phyloP scores from a whole-genome alignment of 192 early-diverging fungal species.

The Backusella macrospora region DNA sequence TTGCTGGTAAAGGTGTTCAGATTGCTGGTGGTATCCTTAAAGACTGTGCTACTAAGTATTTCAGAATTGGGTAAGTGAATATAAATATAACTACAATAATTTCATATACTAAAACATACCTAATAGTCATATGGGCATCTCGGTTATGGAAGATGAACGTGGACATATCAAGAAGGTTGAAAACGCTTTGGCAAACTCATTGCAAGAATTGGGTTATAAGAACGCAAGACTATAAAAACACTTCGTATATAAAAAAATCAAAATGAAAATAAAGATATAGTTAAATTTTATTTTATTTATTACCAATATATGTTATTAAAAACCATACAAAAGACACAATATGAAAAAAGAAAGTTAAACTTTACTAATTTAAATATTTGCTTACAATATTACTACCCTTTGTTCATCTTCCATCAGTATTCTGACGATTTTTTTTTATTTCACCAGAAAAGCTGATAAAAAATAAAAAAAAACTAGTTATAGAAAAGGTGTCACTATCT shows the following conservation, averaged over 20 bases:
- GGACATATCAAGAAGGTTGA: slow-evolving; percentile 68
- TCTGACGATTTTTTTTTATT: no score
- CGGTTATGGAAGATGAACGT: slow-evolving; percentile 59
- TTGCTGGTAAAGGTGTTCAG: slow-evolving; percentile 81
- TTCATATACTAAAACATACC: background rate
- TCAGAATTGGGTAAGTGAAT: slow-evolving; percentile 74
- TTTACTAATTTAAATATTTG: no score
- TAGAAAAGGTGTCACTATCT: no score
- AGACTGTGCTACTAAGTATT: slow-evolving; percentile 84
- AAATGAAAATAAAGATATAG: background rate
- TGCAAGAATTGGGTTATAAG: slow-evolving; percentile 52
- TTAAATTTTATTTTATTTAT: no score
- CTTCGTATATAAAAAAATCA: background rate
- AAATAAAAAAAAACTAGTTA: no score
- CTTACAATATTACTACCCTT: no score
- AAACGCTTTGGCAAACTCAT: slow-evolving; percentile 59
- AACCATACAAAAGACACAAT: no score
- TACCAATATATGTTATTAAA: no score
- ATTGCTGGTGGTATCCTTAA: slow-evolving; percentile 92
- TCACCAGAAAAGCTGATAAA: no score
- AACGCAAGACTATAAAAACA: background rate
- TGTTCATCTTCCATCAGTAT: no score
- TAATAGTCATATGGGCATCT: slow-evolving; percentile 79
- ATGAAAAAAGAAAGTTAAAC: no score
- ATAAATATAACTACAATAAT: background rate